phyloP scores from a whole-genome alignment of 192 early-diverging fungal genomes.

The Umbelopsis ramanniana region DNA sequence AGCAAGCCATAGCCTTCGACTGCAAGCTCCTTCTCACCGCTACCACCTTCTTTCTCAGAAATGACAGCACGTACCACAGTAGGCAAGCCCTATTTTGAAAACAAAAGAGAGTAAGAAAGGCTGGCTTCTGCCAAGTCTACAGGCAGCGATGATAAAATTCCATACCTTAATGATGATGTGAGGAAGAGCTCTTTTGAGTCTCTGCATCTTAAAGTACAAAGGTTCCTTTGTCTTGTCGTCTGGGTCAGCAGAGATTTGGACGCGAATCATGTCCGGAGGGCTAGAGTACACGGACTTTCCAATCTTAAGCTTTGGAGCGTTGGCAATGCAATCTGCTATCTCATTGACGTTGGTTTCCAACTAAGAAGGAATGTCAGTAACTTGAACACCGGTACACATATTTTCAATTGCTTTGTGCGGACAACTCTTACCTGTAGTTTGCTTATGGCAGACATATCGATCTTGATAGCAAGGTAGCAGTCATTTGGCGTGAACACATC shows the following conservation, averaged over 20 bases:
- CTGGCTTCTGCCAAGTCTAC: no score
- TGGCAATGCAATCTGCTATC: constrained; percentile 79
- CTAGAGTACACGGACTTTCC: constrained; percentile 69
- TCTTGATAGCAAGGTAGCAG: constrained; percentile 77
- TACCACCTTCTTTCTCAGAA: constrained; percentile 60
- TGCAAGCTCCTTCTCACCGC: constrained; percentile 67
- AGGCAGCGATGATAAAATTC: background rate
- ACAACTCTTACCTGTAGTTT: constrained; percentile 68
- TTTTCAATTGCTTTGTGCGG: background rate
- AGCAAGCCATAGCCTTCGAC: constrained; percentile 94
- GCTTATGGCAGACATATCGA: constrained; percentile 84
- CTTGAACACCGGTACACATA: background rate
- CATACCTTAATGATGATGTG: constrained; percentile 82
- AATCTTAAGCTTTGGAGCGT: constrained; percentile 88
- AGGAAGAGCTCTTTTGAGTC: constrained; percentile 83
- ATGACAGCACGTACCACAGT: constrained; percentile 88
- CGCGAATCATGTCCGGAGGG: constrained; percentile 65
- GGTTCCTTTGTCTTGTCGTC: constrained; percentile 59
- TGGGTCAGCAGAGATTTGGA: constrained; percentile 50
- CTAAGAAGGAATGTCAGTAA: constrained; percentile 39
- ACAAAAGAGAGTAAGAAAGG: no score
- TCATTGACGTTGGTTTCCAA: constrained; percentile 82
- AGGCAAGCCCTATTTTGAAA: constrained; percentile 66
- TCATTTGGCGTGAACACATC: constrained; percentile 81
- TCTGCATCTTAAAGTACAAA: constrained; percentile 78